Evolutionary conservation across 2,329 filamentous ascomycete genomes (phyloP), one percentile per base, ranked within the genome.

Genomic region (Cladosporium sphaerospermum): DNA sequence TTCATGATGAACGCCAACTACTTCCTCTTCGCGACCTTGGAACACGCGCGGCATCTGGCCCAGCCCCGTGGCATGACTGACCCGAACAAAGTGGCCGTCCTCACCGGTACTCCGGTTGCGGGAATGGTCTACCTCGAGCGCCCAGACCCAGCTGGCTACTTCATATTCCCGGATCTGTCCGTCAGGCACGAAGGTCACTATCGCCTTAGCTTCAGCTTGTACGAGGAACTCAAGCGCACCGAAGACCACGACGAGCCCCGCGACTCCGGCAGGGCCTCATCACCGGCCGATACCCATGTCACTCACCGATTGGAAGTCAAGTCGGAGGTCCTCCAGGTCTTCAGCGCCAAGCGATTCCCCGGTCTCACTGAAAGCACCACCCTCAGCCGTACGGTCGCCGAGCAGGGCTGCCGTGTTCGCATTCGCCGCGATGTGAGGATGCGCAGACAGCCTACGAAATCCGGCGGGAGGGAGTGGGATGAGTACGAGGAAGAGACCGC

Each of bases 271-370:
- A 76, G 60, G 59, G 71, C 59, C 41, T 69, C 70, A 18, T 71
- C 69, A 43, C 69, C 73, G 13, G 73, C 70, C 45, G 75, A 67
- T 69, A 78, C 63, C 72, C 86, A 80, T 54, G 88, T 95, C 58
- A 86, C 90, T 65, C 92, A 89, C 74, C 82, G 91, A 51, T 82
- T 96, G 73, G 89, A 96, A 69, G 87, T 96, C 63, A 90, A 92
- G 75, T 95, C 93, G 0, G 74, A 79, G 10, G 83, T 88, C 0
- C 97, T 99, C 69, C 84, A 82, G 45, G 93, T 97, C 40, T 97
- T 81, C 75, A 96, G 91, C 63, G 93, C 93, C 48, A 99, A 97
- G 83, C 97, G 96, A 75, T 99, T 99, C 74, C 93, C 93, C 13
- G 93, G 92, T 14, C 76, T 97, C 55, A 86, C 88, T 42, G 89